Conservation (phyloP, 768 basidiomycete species). For the Mycena filopes region DNA sequence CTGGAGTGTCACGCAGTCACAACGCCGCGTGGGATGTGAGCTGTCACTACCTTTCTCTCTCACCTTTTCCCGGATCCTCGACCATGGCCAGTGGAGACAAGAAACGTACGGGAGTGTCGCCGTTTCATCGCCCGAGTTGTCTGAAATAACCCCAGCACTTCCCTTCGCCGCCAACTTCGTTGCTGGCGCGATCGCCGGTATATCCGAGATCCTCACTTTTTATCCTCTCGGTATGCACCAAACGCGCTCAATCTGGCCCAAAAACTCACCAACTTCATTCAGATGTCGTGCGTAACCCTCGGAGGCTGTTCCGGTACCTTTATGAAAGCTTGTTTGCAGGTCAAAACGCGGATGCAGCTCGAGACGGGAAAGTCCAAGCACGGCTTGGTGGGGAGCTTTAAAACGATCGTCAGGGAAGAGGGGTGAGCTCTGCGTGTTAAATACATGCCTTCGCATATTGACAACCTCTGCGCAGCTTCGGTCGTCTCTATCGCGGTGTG, state of each 20-base stretch:
- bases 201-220: conserved; percentile 85
- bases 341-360: conserved; percentile 99
- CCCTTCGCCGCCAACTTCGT: conserved; percentile 92
- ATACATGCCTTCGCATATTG: background rate
- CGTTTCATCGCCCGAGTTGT: background rate
- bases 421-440: conserved; percentile 65
- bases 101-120: conserved; percentile 43
- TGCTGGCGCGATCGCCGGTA: conserved; percentile 96
- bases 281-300: conserved; percentile 82
- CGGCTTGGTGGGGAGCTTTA: conserved; percentile 87
- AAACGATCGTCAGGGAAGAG: conserved; percentile 86
- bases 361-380: conserved; percentile 81
- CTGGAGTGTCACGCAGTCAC: background rate
- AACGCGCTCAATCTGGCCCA: conserved; percentile 7
- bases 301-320: conserved; percentile 5
- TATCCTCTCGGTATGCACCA: conserved; percentile 83
- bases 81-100: conserved; percentile 42
- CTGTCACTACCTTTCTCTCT: conserved; percentile 3
- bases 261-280: conserved; percentile 20
- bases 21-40: conserved; percentile 4
- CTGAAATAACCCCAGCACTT: conserved; percentile 60
- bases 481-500: conserved; percentile 89
- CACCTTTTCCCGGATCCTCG: conserved; percentile 11
- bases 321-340: conserved; percentile 56
- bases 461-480: conserved; percentile 56